phyloP scores from a whole-genome alignment of 2,329 filamentous ascomycete genomes.

The Neofusicoccum laricinum region DNA sequence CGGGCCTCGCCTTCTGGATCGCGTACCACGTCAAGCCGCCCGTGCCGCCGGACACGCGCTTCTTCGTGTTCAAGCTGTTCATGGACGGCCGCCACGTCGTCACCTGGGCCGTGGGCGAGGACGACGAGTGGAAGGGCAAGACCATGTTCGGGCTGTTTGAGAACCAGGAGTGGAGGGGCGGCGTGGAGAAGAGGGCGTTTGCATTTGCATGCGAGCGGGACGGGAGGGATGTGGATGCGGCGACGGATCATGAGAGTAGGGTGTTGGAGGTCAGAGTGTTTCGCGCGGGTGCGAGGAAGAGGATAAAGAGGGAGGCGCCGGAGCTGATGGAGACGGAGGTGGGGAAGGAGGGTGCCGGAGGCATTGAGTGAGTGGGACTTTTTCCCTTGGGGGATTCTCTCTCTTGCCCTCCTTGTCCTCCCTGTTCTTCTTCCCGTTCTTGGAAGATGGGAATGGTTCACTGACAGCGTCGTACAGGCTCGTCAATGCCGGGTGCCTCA shows the following conservation, averaged over 20 bases:
- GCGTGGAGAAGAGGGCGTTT: slow-evolving; percentile 42
- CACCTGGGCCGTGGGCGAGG: slow-evolving; percentile 44
- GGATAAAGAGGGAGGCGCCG: slow-evolving; percentile 30
- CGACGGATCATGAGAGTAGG: slow-evolving; percentile 24
- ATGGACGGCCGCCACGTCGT: slow-evolving; percentile 38
- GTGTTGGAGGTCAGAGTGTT: slow-evolving; percentile 43
- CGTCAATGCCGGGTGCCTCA: slow-evolving; percentile 36
- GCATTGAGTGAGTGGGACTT: slow-evolving; percentile 30
- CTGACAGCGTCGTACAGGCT: slow-evolving; percentile 27
- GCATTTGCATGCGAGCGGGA: slow-evolving; percentile 31
- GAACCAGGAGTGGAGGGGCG: slow-evolving; percentile 26
- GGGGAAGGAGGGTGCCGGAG: slow-evolving; percentile 19
- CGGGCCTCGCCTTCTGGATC: slow-evolving; percentile 10
- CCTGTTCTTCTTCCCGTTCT: neutral
- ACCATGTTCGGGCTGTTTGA: slow-evolving; percentile 45
- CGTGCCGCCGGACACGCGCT: neutral
- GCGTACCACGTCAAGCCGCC: slow-evolving; percentile 16
- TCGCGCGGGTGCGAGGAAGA: slow-evolving; percentile 39
- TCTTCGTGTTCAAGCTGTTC: slow-evolving; percentile 48
- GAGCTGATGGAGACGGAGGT: slow-evolving; percentile 23
- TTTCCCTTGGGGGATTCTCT: neutral
- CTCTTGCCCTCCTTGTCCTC: too few relatives aligned
- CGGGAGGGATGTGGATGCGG: slow-evolving; percentile 15
- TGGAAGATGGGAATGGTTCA: neutral
- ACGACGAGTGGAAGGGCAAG: slow-evolving; percentile 43